Base-by-base conservation (phyloP, 2,329 filamentous ascomycete species). In the Ascomycota sp. region DNA sequence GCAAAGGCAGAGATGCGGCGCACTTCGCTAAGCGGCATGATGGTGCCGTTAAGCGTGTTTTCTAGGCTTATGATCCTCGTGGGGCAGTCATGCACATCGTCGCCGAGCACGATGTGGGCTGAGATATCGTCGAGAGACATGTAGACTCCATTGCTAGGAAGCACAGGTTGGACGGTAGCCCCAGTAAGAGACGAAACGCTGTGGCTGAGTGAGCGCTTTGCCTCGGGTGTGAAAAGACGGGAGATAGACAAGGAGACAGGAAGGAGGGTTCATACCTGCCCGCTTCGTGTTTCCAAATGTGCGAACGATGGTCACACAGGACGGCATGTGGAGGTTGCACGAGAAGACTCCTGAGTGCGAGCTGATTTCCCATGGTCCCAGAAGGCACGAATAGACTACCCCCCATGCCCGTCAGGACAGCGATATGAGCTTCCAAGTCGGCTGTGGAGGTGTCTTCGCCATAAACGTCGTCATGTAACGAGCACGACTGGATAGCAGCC, bases 281-380 rank as follows among this genome's bases (percentile, higher is more conserved):
- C 8, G 68, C 68, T 43, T 75, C 70, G 37, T 64, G 72, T 25
- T 71, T 61, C 33, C 80, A 58, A 33, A 94, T 78, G 47, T 94
- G 86, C 4, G 72, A 68, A 22, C 81, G 67, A 37, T 73, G 60
- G 46, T 94, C 85, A 40, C 77, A 81, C 7, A 94, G 56, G 5
- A 94, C 68, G 7, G 68, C 67, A 47, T 92, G 72, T 0, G 86
- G 86, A 10, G 85, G 83, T 35, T 80, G 75, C 1, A 61, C 65
- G 10, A 94, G 63, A 34, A 89, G 76, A 2, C 78, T 65, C 24
- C 85, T 71, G 25, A 93, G 63, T 0, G 77, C 75, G 12, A 94
- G 60, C 49, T 93, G 83, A 53, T 94, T 94, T 25, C 82, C 83
- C 83, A 93, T 93, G 4, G 85, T 93, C 4, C 86, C 86, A 0